Evolutionary conservation across 306 rosid genomes (phyloP).

Genomic region (Adenanthera pavonina): DNA sequence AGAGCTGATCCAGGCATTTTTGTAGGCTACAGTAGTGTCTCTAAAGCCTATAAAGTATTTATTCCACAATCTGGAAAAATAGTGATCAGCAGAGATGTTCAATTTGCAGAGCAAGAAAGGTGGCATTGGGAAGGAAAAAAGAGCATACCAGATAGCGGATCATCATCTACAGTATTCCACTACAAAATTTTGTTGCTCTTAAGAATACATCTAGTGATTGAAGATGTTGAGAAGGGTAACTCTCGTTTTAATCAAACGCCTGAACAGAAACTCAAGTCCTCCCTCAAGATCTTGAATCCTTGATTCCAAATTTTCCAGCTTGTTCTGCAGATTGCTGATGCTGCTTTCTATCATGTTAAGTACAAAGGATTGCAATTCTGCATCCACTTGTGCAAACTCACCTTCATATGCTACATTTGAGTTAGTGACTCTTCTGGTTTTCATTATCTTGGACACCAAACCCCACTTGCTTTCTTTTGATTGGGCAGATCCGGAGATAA

Average conservation of each 20-base stretch:
- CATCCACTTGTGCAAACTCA: background rate
- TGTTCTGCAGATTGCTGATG: background rate
- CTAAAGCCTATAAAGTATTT: too few relatives aligned
- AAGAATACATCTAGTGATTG: background rate
- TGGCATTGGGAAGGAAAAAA: too few relatives aligned
- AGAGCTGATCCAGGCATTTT: too few relatives aligned
- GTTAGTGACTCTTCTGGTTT: constrained; percentile 20
- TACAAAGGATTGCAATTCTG: background rate
- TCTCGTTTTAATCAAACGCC: background rate
- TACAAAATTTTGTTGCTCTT: background rate
- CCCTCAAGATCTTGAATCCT: background rate
- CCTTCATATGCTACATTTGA: background rate
- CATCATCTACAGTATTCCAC: background rate
- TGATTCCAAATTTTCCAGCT: background rate
- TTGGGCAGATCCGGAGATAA: constrained; percentile 24
- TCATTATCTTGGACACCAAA: background rate
- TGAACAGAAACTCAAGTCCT: constrained; percentile 1
- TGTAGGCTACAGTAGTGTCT: too few relatives aligned
- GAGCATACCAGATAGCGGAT: too few relatives aligned
- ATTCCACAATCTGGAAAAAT: too few relatives aligned
- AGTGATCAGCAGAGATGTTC: too few relatives aligned
- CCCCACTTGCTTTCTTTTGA: background rate
- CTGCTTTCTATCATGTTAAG: background rate
- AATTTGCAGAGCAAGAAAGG: too few relatives aligned
- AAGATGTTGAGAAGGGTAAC: background rate